Evolutionary conservation across 2,329 filamentous ascomycete genomes (phyloP).

Genomic region (Penicillium occitanis): DNA sequence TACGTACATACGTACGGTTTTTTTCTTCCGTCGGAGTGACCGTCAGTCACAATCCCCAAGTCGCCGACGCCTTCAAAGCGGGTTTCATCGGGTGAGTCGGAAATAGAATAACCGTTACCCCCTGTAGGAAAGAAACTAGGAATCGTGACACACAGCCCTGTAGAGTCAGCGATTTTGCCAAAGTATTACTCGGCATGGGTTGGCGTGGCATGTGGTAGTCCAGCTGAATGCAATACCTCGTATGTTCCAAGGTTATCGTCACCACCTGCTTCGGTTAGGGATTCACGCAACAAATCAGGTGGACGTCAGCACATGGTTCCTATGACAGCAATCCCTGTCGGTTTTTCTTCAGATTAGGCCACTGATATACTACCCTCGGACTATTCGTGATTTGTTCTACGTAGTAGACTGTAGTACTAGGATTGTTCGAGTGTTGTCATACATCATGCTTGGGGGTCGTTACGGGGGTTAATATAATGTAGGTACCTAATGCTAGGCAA

Average conservation of each 20-base stretch:
- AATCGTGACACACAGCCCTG: neutral
- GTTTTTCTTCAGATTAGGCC: conserved; percentile 8
- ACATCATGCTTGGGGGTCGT: conserved; percentile 1
- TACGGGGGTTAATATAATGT: conserved; percentile 1
- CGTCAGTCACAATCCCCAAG: neutral
- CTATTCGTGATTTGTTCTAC: neutral
- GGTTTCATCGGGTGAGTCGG: conserved; percentile 5
- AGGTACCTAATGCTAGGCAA: neutral
- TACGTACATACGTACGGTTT: neutral
- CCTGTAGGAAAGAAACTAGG: neutral
- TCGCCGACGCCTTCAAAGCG: neutral
- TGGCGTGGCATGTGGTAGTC: neutral
- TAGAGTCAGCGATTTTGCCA: neutral
- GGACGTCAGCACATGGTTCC: conserved; percentile 7
- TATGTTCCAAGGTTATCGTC: neutral
- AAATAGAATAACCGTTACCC: neutral
- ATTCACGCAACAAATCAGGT: neutral
- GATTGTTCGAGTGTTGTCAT: neutral
- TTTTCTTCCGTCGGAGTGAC: neutral
- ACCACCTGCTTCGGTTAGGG: neutral
- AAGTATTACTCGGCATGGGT: neutral
- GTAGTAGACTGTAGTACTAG: neutral
- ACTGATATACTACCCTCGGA: conserved; percentile 4
- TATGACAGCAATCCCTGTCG: conserved; percentile 8
- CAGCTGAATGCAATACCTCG: neutral